These are phyloP conservation scores for Hylodesmum podocarpum DNA, from an alignment of 306 rosid genomes.

Conservation along the genomic window DNA sequence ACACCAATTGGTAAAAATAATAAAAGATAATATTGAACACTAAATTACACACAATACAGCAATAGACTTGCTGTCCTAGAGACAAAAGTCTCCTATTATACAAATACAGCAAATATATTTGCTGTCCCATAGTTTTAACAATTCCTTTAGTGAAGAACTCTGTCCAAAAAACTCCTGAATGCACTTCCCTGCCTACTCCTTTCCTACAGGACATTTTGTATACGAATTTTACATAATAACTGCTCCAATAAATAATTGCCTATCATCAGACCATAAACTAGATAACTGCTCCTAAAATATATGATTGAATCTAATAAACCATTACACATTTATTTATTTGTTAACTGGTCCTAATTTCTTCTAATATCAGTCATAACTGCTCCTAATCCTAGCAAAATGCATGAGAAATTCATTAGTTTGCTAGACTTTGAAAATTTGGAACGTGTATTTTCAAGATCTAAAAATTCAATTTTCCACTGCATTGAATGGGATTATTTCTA, in stretches of 20 bases:
- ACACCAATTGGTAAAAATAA: too few relatives aligned
- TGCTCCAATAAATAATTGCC: neutral
- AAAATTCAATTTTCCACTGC: neutral
- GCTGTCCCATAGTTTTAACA: neutral
- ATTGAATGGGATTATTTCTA: neutral
- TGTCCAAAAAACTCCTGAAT: neutral
- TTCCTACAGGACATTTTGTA: neutral
- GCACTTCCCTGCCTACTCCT: neutral
- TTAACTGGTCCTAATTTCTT: too few relatives aligned
- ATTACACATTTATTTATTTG: too few relatives aligned
- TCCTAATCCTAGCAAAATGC: too few relatives aligned
- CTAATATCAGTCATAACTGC: too few relatives aligned
- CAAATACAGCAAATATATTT: too few relatives aligned
- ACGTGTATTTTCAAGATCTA: neutral
- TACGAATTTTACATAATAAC: neutral
- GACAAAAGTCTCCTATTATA: too few relatives aligned
- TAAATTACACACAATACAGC: too few relatives aligned
- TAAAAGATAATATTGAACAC: too few relatives aligned
- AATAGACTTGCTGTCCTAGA: too few relatives aligned
- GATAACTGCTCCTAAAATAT: neutral
- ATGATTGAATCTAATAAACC: neutral
- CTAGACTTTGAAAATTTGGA: neutral
- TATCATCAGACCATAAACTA: neutral
- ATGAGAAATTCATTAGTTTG: slow-evolving; percentile 9
- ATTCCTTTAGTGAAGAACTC: neutral